Evolutionary conservation across 257 asterid genomes (phyloP).

Genomic region (Jaltomata sinuosa): DNA sequence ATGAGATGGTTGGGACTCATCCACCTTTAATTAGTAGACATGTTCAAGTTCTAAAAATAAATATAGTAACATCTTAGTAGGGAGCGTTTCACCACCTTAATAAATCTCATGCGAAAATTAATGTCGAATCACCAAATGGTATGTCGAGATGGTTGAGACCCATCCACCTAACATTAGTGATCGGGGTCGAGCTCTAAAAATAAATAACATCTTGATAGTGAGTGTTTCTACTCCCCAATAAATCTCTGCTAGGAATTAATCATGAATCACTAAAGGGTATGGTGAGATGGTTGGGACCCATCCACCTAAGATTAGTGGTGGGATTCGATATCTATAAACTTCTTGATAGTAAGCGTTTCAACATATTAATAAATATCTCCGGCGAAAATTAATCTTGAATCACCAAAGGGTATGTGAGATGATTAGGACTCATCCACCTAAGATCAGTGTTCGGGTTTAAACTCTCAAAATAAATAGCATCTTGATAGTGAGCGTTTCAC

Average conservation of each 20-base stretch:
- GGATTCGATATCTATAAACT: too few species aligned
- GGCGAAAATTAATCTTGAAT: neutral
- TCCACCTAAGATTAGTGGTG: neutral
- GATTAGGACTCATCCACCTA: neutral
- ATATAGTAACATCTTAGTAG: neutral
- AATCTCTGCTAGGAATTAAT: neutral
- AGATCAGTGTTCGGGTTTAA: neutral
- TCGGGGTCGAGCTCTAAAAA: neutral
- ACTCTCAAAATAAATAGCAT: too few species aligned
- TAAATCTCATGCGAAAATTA: too few species aligned
- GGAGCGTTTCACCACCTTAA: neutral
- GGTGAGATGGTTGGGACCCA: neutral
- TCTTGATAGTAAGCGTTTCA: neutral
- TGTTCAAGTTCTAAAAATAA: too few species aligned
- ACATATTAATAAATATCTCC: too few species aligned
- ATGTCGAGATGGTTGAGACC: too few species aligned
- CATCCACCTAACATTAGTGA: neutral
- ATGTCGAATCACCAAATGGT: too few species aligned
- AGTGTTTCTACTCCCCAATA: neutral
- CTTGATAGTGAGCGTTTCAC: neutral
- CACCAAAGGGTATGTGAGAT: neutral
- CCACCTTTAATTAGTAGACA: too few species aligned
- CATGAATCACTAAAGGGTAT: neutral
- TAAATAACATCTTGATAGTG: neutral
- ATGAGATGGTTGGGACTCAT: neutral